Percentiles rank a stretch among this genome's conserved stretches.
Conservation (phyloP, 2,329 filamentous ascomycete genomes). For the Elsinoe fawcettii region DNA sequence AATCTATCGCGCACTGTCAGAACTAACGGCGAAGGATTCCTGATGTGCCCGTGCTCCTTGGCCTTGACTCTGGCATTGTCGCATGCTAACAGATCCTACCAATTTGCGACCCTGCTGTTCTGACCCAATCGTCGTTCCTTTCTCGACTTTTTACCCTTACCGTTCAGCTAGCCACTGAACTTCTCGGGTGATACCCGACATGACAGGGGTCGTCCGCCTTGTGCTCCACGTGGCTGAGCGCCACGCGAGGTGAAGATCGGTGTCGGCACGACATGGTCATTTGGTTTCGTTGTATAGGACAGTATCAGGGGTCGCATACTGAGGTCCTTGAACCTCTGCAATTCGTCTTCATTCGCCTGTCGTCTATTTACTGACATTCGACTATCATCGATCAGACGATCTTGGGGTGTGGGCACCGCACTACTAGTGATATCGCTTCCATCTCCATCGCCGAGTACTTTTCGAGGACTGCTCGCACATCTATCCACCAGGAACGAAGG, state of each 20-base stretch:
- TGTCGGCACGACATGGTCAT: background rate
- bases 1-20: background rate
- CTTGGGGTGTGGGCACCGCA: too few relatives aligned
- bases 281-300: too few relatives aligned
- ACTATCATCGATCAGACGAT: background rate
- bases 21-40: background rate
- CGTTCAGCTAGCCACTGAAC: background rate
- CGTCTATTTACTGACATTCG: background rate
- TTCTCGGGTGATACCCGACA: background rate
- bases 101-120: background rate
- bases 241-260: background rate
- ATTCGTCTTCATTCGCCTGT: conserved; percentile 6
- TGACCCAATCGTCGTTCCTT: background rate
- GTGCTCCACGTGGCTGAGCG: conserved; percentile 1
- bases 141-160: background rate
- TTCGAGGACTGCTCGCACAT: background rate
- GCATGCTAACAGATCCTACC: background rate
- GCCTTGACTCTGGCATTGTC: background rate
- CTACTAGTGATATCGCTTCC: too few relatives aligned
- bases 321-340: background rate
- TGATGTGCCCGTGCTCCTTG: background rate
- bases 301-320: background rate
- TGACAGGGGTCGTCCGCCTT: background rate
- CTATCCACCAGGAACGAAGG: background rate
- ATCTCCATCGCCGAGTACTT: background rate